Evolutionary conservation across 148 eudicot genomes (phyloP).

Genomic region (Hydrangea macrophylla): DNA sequence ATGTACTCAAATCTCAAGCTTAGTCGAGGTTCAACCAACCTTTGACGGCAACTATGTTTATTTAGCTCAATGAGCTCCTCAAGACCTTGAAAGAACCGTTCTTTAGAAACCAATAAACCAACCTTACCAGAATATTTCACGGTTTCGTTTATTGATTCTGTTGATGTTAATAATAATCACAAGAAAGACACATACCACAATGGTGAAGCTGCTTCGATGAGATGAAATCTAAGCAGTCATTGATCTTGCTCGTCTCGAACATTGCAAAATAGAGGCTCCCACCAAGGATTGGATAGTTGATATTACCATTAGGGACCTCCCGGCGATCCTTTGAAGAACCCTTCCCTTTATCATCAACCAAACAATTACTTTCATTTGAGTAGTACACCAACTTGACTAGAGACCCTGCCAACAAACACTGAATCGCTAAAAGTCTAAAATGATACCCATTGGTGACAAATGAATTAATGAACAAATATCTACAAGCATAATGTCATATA

Average conservation of each 20-base stretch:
- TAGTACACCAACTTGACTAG: conserved; percentile 88
- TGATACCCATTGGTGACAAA: background rate
- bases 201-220: conserved; percentile 59
- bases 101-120: background rate
- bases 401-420: conserved; percentile 47
- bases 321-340: conserved; percentile 29
- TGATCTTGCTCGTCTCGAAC: conserved; percentile 80
- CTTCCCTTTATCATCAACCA: conserved; percentile 23
- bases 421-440: background rate
- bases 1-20: background rate
- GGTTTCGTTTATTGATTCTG: background rate
- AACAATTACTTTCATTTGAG: conserved; percentile 30
- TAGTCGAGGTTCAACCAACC: background rate
- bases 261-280: conserved; percentile 80
- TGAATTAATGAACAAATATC: background rate
- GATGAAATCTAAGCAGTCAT: conserved; percentile 80
- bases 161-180: background rate
- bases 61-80: background rate
- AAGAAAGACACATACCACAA: conserved; percentile 38
- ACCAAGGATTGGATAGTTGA: conserved; percentile 29
- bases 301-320: conserved; percentile 29
- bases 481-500: background rate
- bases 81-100: background rate
- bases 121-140: background rate
- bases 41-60: background rate